Evolutionary conservation across 805 yeast species (phyloP).

Genomic region (Wickerhamiella alocasiicola): DNA sequence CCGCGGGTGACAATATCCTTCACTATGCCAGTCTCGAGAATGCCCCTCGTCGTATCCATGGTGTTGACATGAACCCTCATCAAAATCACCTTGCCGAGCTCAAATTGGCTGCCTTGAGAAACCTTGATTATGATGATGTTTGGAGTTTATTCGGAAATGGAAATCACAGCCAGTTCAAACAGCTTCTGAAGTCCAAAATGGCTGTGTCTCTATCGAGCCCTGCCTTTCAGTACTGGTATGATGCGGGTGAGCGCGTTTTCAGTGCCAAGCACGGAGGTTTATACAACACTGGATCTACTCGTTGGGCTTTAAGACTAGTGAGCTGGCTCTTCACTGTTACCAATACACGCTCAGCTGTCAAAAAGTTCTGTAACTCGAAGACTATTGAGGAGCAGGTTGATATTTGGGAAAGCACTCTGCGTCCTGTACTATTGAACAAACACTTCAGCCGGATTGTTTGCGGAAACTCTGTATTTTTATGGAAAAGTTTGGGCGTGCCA

Average conservation of each 20-base stretch:
- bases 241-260: constrained; percentile 49
- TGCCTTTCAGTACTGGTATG: constrained; percentile 72
- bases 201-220: constrained; percentile 65
- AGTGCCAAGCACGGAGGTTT: constrained; percentile 42
- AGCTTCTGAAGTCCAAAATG: constrained; percentile 42
- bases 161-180: constrained; percentile 39
- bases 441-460: constrained; percentile 52
- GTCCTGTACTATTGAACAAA: constrained; percentile 62
- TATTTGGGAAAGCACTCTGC: constrained; percentile 51
- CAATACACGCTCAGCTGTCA: constrained; percentile 33
- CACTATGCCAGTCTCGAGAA: constrained; percentile 59
- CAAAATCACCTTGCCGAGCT: constrained; percentile 72
- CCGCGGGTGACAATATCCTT: constrained; percentile 75
- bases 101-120: constrained; percentile 58
- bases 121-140: constrained; percentile 42
- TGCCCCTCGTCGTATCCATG: constrained; percentile 68
- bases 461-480: constrained; percentile 73
- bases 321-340: constrained; percentile 44
- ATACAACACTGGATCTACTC: constrained; percentile 64
- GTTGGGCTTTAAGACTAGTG: constrained; percentile 73
- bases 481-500: constrained; percentile 89
- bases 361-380: constrained; percentile 42
- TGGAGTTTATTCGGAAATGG: constrained; percentile 77
- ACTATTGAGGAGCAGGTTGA: constrained; percentile 49
- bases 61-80: constrained; percentile 73